Evolutionary conservation across 192 early-diverging fungal species (phyloP), one percentile per base, ranked within the genome.

Genomic region (Spizellomyces sp.): DNA sequence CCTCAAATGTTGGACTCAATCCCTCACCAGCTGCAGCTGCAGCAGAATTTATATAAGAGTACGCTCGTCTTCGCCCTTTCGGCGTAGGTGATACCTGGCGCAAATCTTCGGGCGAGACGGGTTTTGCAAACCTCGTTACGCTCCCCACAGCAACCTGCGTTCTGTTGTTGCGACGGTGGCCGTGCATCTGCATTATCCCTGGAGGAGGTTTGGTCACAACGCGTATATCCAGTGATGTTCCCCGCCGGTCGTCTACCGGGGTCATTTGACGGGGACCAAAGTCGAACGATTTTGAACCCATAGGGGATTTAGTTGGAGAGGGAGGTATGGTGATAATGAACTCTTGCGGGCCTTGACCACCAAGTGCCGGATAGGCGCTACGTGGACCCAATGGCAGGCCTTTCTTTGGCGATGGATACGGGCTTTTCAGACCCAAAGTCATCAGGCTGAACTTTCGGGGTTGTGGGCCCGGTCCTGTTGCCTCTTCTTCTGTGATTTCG

Each of bases 41-140:
- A 5, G 82, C 73, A 5, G 80, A 68, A 63, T 86, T 86, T 22
- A 54, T 50, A 60, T 80, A 86, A 8, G 78, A 81, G 9, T 84
- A 64, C 1, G 78, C 55, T 46, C 84, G 63, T 9, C 84, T 60
- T 4, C 78, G 71, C 4, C 27, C 58, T 52, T 73, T 67, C n/a
- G 64, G 48, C 27, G 80, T 80, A 7, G 64, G 58, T 9, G 72
- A 41, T 5, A 79, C 58, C 5, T 59, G 67, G 17, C 9, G 27
- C 6, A 83, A 36, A 48, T 82, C 64, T 44, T 58, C 45, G 12
- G 42, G 44, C 22, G 79, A 46, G 5, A 83, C 70, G 1, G 79
- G 78, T 3, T 70, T 17, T 6, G 46, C 70, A 41, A 72, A 72
- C 17, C 70, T 62, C 8, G 70, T 72, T 7, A 64, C 70, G 0